Base-by-base conservation (phyloP, 352 stramenopile species). In the Blastocystis sp. region DNA sequence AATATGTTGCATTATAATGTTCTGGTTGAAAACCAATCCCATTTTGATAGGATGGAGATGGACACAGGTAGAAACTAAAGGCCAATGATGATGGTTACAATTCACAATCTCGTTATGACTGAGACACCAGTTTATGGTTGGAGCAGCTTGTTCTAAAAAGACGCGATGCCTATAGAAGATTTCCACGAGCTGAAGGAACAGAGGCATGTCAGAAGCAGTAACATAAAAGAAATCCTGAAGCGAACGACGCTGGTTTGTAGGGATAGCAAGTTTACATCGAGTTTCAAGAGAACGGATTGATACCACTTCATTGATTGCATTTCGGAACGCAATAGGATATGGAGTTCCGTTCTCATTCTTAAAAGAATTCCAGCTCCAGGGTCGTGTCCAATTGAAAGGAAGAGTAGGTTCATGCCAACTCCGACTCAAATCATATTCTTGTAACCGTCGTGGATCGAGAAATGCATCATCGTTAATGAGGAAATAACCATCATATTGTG, bases 211-310 rank as follows among this genome's bases (percentile, higher is more conserved):
- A 2, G 51, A 37, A 27, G 5, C 53, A 30, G 56, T 11, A 17
- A 84, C 73, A 68, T 84, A 84, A 56, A 84, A 84, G 33, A 66
- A 84, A 27, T 84, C 73, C 56, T 84, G 73, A 30, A 84, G 53
- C 30, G n/a, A 35, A 48, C 73, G 51, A n/a, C 73, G 73, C 4
- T 53, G 51, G 33, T 84, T 84, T 17, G 64, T 22, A 17, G 30
- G 30, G 53, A 69, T 22, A 0, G 22, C n/a, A 19, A 84, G 33
- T 13, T 68, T 19, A 57, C 73, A 84, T 0, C 44, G 19, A 24
- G 11, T 15, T 40, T 84, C 73, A 3, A 84, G 48, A 30, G 27
- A 30, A 22, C 53, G 73, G 48, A 48, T 84, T 27, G 54, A 27
- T 30, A 68, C 24, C n/a, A 68, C 22, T 37, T 84, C 51, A 17